Conservation (phyloP, 306 rosid species). For the Vicia sativa region DNA sequence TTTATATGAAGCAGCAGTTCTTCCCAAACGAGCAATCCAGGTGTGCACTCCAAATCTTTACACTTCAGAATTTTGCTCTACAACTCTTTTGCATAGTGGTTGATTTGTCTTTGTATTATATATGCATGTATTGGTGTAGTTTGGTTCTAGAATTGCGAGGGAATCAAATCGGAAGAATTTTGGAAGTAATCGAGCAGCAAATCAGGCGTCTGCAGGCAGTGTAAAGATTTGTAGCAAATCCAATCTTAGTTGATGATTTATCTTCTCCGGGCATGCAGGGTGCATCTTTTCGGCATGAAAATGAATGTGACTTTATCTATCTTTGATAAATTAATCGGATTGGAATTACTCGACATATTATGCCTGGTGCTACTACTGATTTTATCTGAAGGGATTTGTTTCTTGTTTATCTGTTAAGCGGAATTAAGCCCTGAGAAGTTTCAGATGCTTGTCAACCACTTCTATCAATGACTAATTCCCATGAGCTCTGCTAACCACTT, state of each 20-base stretch:
- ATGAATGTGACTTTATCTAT: not conserved
- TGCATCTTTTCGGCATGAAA: not conserved
- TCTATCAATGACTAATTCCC: too few relatives aligned
- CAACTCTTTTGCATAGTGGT: conserved; percentile 8
- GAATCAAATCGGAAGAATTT: conserved; percentile 88
- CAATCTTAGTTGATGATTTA: conserved; percentile 36
- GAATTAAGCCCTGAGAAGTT: not conserved
- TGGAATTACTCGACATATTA: not conserved
- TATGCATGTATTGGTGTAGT: conserved; percentile 52
- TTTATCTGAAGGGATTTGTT: conserved; percentile 1
- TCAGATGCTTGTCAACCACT: too few relatives aligned
- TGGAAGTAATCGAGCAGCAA: conserved; percentile 96
- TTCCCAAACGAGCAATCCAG: conserved; percentile 98
- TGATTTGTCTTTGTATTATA: conserved; percentile 35
- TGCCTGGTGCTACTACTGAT: not conserved
- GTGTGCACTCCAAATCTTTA: conserved; percentile 45
- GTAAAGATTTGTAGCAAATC: conserved; percentile 55
- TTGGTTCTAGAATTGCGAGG: conserved; percentile 95
- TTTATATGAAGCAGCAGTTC: conserved; percentile 80
- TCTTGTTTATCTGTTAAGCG: not conserved
- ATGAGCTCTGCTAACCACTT: too few relatives aligned
- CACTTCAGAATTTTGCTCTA: conserved; percentile 21
- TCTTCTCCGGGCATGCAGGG: not conserved
- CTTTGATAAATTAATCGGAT: not conserved
- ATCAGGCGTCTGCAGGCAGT: conserved; percentile 95